These are phyloP conservation scores for Colletotrichum agaves DNA, from an alignment of 2,329 filamentous ascomycete species.

Conservation along the genomic window DNA sequence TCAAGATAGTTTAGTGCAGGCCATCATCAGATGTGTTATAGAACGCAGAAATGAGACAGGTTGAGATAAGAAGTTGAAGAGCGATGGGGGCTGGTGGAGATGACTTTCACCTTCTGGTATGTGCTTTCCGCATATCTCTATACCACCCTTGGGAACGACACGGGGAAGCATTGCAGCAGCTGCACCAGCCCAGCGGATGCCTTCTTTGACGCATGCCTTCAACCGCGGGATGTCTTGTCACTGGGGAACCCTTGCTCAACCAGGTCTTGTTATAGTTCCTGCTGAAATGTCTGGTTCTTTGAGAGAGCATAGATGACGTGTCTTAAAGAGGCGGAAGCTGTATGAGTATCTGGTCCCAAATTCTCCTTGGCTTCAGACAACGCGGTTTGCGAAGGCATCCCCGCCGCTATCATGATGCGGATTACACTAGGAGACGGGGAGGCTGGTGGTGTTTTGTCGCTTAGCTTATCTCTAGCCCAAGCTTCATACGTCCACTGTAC, in stretches of 20 bases:
- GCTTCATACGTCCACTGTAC: slow-evolving; percentile 12
- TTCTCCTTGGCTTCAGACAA: slow-evolving; percentile 46
- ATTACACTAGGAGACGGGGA: slow-evolving; percentile 39
- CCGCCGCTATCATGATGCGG: slow-evolving; percentile 38
- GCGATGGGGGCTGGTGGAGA: not conserved
- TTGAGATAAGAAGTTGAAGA: not conserved
- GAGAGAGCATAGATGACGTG: slow-evolving; percentile 46
- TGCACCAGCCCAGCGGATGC: slow-evolving; percentile 43
- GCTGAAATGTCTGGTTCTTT: slow-evolving; percentile 42
- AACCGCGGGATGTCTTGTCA: slow-evolving; percentile 39
- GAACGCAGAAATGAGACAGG: not conserved
- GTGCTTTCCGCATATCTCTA: slow-evolving; percentile 40
- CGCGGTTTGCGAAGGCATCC: slow-evolving; percentile 41
- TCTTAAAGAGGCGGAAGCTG: slow-evolving; percentile 45
- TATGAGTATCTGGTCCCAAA: slow-evolving; percentile 46
- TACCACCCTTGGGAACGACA: slow-evolving; percentile 40
- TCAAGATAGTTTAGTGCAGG: slow-evolving; percentile 41
- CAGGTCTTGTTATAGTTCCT: slow-evolving; percentile 41
- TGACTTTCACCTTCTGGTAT: slow-evolving; percentile 41
- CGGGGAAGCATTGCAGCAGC: slow-evolving; percentile 44
- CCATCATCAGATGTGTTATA: not conserved
- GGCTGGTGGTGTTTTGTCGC: slow-evolving; percentile 19
- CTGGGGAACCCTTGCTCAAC: slow-evolving; percentile 38
- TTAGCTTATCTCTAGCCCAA: not conserved
- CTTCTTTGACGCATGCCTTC: slow-evolving; percentile 43